Evolutionary conservation across 2,329 filamentous ascomycete species (phyloP).

Genomic region (Colletotrichum eleusines): DNA sequence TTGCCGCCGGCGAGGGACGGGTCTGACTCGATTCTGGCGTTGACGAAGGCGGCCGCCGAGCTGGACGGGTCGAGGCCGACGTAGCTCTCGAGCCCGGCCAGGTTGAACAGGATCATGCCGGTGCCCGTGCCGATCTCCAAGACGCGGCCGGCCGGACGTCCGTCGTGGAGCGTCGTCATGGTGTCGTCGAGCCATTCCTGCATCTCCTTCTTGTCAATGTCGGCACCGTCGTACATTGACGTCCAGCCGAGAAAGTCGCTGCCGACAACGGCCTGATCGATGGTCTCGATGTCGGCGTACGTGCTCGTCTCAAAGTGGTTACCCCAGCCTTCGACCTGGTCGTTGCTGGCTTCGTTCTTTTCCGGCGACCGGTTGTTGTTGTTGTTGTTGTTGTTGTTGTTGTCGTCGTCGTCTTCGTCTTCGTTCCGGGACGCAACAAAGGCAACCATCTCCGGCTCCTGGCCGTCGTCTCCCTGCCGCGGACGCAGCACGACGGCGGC

Average conservation of each 20-base stretch:
- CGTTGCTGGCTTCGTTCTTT: slow-evolving; percentile 16
- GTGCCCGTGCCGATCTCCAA: slow-evolving; percentile 49
- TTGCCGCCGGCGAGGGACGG: slow-evolving; percentile 38
- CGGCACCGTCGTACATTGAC: slow-evolving; percentile 49
- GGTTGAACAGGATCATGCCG: slow-evolving; percentile 51
- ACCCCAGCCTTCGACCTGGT: slow-evolving; percentile 43
- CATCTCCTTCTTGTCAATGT: slow-evolving; percentile 48
- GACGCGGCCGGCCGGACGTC: slow-evolving; percentile 35
- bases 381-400: no score
- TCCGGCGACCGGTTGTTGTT: no score
- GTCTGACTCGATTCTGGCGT: slow-evolving; percentile 27
- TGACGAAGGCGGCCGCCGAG: slow-evolving; percentile 44
- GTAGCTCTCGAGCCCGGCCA: slow-evolving; percentile 45
- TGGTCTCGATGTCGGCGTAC: slow-evolving; percentile 40
- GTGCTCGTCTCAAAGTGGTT: slow-evolving; percentile 41
- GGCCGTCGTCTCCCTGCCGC: background rate
- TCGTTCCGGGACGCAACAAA: slow-evolving; percentile 33
- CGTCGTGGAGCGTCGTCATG: slow-evolving; percentile 38
- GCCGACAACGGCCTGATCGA: slow-evolving; percentile 41
- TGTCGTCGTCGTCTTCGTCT: no score
- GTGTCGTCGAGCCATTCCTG: slow-evolving; percentile 51
- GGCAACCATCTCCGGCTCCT: slow-evolving; percentile 29
- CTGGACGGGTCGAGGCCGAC: slow-evolving; percentile 47
- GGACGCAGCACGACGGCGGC: slow-evolving; percentile 41
- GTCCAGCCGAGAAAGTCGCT: slow-evolving; percentile 49